Conservation (phyloP, 768 basidiomycete genomes). For the Imleria badia region DNA sequence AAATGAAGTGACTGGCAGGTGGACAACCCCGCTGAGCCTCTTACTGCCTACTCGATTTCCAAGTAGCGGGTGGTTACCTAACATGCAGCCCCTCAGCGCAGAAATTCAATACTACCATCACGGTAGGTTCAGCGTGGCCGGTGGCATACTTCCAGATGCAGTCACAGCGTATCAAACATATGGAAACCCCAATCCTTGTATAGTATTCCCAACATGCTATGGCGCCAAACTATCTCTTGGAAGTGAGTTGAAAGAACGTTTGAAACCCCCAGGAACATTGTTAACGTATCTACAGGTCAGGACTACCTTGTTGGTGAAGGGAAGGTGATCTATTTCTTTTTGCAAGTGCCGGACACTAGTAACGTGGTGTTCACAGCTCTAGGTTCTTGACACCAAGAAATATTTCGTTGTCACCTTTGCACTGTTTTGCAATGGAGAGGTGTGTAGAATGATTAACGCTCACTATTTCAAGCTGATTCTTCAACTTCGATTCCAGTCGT, state of each 20-base stretch:
- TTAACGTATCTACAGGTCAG: conserved; percentile 38
- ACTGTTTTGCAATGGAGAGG: no score
- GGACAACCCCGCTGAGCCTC: not conserved
- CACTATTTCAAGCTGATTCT: not conserved
- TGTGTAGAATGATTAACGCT: no score
- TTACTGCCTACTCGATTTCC: not conserved
- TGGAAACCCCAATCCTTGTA: no score
- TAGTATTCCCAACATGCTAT: no score
- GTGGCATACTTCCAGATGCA: no score
- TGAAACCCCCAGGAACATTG: not conserved
- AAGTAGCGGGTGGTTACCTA: not conserved
- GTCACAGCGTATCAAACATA: no score
- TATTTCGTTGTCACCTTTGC: no score
- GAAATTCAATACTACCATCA: conserved; percentile 12
- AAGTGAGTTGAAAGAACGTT: conserved; percentile 33
- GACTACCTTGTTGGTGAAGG: conserved; percentile 50
- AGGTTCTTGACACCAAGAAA: no score
- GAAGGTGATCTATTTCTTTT: conserved; percentile 36
- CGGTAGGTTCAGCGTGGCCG: no score
- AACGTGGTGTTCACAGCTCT: not conserved
- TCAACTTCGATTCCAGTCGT: conserved; percentile 40
- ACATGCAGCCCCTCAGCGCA: conserved; percentile 13
- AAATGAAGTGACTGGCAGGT: not conserved
- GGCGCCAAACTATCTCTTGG: conserved; percentile 39
- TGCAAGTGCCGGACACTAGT: not conserved